Percentiles rank a stretch among this genome's conserved stretches.
Conservation (phyloP, 2,329 filamentous ascomycete genomes). For the Cadophora malorum region DNA sequence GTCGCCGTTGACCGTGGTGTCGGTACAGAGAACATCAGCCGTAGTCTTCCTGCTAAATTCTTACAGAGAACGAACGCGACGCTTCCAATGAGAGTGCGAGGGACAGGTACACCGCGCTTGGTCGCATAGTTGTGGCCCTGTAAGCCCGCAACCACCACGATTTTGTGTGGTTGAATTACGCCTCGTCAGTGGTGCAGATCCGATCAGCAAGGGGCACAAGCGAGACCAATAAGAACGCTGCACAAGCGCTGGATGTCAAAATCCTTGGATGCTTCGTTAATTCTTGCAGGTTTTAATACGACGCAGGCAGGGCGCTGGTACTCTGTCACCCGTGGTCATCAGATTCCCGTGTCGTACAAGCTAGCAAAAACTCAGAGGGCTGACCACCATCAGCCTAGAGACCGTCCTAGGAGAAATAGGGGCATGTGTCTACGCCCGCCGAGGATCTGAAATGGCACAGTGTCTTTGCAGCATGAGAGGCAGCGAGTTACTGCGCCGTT, state of each 20-base stretch:
- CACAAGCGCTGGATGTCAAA: constrained; percentile 22
- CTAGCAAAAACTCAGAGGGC: neutral
- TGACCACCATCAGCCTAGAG: constrained; percentile 11
- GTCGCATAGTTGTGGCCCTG: constrained; percentile 21
- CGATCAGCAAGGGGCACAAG: constrained; percentile 10
- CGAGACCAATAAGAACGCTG: constrained; percentile 21
- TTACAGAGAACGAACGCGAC: constrained; percentile 12
- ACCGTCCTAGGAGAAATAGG: neutral
- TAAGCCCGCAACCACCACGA: constrained; percentile 12
- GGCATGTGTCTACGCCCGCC: too few relatives aligned
- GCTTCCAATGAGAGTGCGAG: constrained; percentile 19
- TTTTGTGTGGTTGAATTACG: constrained; percentile 13
- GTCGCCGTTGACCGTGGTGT: constrained; percentile 19
- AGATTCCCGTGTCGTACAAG: neutral
- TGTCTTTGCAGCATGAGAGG: too few relatives aligned
- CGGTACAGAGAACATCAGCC: constrained; percentile 24
- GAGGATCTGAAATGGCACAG: too few relatives aligned
- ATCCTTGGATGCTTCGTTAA: constrained; percentile 15
- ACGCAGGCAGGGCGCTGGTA: constrained; percentile 1
- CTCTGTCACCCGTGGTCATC: neutral
- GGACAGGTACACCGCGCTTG: constrained; percentile 20
- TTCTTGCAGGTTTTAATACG: constrained; percentile 17
- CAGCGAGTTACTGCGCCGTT: too few relatives aligned
- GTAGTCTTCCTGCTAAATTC: constrained; percentile 19
- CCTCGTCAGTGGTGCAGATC: constrained; percentile 18